These are phyloP conservation scores for Leccinum imitatum DNA, from an alignment of 768 basidiomycete species.

Conservation along the genomic window DNA sequence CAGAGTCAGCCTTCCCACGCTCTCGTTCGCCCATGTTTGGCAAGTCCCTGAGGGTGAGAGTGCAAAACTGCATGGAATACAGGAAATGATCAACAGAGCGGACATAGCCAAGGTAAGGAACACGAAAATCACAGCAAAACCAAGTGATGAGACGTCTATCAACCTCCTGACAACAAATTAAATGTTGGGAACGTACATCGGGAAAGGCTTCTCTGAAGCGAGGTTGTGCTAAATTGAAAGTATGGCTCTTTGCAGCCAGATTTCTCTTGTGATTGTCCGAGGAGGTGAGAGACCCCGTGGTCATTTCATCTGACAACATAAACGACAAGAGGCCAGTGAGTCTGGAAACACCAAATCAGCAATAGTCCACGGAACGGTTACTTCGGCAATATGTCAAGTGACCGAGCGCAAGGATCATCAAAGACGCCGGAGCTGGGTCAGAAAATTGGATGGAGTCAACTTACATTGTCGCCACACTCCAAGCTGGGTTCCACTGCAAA, in stretches of 20 bases:
- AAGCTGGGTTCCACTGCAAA: conserved; percentile 87
- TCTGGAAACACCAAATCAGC: conserved; percentile 41
- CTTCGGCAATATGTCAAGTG: conserved; percentile 13
- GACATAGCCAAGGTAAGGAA: conserved; percentile 17
- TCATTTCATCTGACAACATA: conserved; percentile 96
- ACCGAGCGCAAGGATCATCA: conserved; percentile 13
- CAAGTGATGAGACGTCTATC: conserved; percentile 20
- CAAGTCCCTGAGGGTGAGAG: conserved; percentile 61
- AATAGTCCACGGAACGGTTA: not conserved
- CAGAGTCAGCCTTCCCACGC: conserved; percentile 47
- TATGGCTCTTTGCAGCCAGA: conserved; percentile 78
- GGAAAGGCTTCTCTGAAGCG: conserved; percentile 88
- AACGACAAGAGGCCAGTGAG: conserved; percentile 92
- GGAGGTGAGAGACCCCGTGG: conserved; percentile 87
- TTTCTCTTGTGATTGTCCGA: conserved; percentile 74
- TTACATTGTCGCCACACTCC: conserved; percentile 93
- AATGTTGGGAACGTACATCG: conserved; percentile 55
- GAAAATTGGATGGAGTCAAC: conserved; percentile 29
- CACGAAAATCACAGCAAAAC: conserved; percentile 20
- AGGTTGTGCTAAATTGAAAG: conserved; percentile 78
- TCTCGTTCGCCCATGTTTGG: conserved; percentile 94
- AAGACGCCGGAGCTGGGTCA: conserved; percentile 1
- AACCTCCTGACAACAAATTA: conserved; percentile 22
- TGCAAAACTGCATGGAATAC: conserved; percentile 58
- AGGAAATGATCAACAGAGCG: conserved; percentile 20